Percentiles rank a stretch among this genome's conserved stretches.
Conservation (phyloP, 2,329 filamentous ascomycete genomes). For the Fusarium globosum region DNA sequence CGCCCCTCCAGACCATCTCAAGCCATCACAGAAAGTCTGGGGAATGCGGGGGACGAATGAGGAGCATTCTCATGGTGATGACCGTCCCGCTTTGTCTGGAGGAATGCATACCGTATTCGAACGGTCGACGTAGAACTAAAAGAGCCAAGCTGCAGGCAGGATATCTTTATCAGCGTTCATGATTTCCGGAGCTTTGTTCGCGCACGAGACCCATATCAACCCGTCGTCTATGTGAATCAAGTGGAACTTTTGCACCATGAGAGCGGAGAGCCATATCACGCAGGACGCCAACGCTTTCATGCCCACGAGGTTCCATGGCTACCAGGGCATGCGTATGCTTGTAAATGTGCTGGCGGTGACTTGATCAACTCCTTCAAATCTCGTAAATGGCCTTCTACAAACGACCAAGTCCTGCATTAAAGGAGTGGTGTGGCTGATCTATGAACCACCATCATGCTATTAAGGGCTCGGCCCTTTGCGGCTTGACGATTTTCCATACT, state of each 20-base stretch:
- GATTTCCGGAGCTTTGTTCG: slow-evolving; percentile 10
- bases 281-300: slow-evolving; percentile 8
- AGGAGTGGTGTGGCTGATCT: slow-evolving; percentile 31
- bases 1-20: slow-evolving; percentile 8
- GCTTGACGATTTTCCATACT: slow-evolving; percentile 9
- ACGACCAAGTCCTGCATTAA: slow-evolving; percentile 24
- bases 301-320: slow-evolving; percentile 15
- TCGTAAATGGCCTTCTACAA: slow-evolving; percentile 34
- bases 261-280: slow-evolving; percentile 33
- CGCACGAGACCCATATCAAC: slow-evolving; percentile 28
- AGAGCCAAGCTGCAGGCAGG: slow-evolving; percentile 9
- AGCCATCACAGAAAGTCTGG: slow-evolving; percentile 32
- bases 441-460: slow-evolving; percentile 16
- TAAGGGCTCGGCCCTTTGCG: slow-evolving; percentile 21
- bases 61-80: slow-evolving; percentile 9
- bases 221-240: slow-evolving; percentile 13
- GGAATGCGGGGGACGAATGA: slow-evolving; percentile 35
- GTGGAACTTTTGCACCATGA: slow-evolving; percentile 37
- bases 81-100: slow-evolving; percentile 10
- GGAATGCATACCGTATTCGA: not conserved
- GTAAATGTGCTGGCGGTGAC: slow-evolving; percentile 10
- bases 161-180: slow-evolving; percentile 19
- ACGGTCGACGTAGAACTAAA: slow-evolving; percentile 27
- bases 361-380: slow-evolving; percentile 5
- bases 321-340: slow-evolving; percentile 1